Evolutionary conservation across 352 stramenopile species (phyloP), one percentile per base, ranked within the genome.

Genomic region (Globisporangium alternatum): DNA sequence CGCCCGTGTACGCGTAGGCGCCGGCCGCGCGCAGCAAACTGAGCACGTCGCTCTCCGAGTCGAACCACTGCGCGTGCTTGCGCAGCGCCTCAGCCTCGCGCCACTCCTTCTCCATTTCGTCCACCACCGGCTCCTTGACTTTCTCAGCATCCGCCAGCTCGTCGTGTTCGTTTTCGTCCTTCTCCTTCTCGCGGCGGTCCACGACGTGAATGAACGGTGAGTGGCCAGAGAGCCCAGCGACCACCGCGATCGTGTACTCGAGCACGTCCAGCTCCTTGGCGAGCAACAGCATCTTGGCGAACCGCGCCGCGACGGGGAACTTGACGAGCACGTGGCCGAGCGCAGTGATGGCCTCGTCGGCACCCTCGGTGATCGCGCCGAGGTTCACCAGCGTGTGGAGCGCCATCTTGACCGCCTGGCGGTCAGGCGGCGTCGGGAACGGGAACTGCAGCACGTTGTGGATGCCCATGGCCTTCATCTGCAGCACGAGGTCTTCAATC

Each of bases 391-490:
- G 79, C 37, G 96, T 89, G 15, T 74, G 75, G 12, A 98, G 77
- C 39, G 96, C 93, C 22, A 86, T 76, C 58, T 90, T 78, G 22
- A 99, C 86, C 30, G 97, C 90, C 57, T 86, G 73, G 17, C 76
- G 71, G 43, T 98, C 89, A 0, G 97, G 97, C 15, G 90, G 86
- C 28, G 96, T 98, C 41, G 97, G 97, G 75, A 99, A 99, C 22
- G 97, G 97, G 75, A 99, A 99, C 31, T 86, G 75, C 33, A 87
- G 73, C n/a, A 99, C 84, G 66, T 98, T 91, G 37, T 96, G 83
- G 55, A 99, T 98, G 17, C 96, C 90, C 88, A 99, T 98, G n/a
- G 94, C 85, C 67, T 99, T 99, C 95, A 99, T 98, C 57, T 95
- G 91, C 57, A 99, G 80, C 48, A 99, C 87, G 21, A 99, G 79